Percentiles rank a stretch among this genome's conserved stretches.
phyloP scores from a whole-genome alignment of 305 asterid species.

The Andrographis paniculata region DNA sequence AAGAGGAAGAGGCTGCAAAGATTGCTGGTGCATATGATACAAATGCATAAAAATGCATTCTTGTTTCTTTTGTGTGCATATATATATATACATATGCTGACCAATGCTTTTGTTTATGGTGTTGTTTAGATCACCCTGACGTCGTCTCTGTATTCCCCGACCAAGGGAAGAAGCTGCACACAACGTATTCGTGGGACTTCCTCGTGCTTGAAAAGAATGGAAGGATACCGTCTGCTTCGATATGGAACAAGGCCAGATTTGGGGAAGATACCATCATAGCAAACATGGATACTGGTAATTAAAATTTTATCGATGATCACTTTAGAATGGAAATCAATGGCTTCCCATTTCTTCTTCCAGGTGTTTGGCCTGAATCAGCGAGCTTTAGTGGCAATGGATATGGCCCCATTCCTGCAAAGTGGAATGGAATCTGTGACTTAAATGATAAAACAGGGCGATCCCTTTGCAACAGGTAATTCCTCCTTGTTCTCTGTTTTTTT shows the following conservation, averaged over 20 bases:
- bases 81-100: no score
- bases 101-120: no score
- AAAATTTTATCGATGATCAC: no score
- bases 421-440: slow-evolving; percentile 60
- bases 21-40: slow-evolving; percentile 35
- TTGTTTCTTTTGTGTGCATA: not conserved
- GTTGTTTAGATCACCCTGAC: slow-evolving; percentile 56
- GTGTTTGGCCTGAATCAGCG: slow-evolving; percentile 67
- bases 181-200: slow-evolving; percentile 84
- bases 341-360: slow-evolving; percentile 18
- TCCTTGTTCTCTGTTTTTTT: no score
- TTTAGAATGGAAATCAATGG: not conserved
- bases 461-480: slow-evolving; percentile 58
- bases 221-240: slow-evolving; percentile 22
- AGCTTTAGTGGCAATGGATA: slow-evolving; percentile 51
- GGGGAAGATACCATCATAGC: slow-evolving; percentile 62
- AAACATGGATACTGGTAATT: slow-evolving; percentile 56
- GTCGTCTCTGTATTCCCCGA: slow-evolving; percentile 51
- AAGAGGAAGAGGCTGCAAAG: slow-evolving; percentile 56
- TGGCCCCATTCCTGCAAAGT: slow-evolving; percentile 61
- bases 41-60: not conserved
- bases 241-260: slow-evolving; percentile 52
- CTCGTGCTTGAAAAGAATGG: slow-evolving; percentile 42
- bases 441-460: slow-evolving; percentile 9
- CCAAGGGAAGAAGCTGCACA: slow-evolving; percentile 42